phyloP scores from a whole-genome alignment of 768 basidiomycete species.

The Mycena vulgaris region DNA sequence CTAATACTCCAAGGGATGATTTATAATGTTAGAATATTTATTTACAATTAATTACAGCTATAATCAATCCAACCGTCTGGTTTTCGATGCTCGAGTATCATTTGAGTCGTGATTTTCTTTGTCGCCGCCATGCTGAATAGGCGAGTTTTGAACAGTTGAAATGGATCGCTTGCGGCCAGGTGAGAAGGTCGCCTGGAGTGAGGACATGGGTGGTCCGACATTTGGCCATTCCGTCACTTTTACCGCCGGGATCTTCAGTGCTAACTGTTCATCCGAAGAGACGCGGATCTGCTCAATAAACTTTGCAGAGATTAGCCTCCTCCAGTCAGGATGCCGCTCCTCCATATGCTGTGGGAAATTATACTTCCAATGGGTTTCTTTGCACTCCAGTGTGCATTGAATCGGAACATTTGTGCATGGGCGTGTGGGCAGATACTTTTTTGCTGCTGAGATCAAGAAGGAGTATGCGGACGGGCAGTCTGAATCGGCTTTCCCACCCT shows the following conservation, averaged over 20 bases:
- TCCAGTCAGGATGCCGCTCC: constrained; percentile 5
- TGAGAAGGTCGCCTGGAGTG: neutral
- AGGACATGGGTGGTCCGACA: neutral
- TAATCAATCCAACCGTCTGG: too few relatives aligned
- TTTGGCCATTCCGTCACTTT: neutral
- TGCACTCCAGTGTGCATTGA: neutral
- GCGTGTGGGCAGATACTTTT: neutral
- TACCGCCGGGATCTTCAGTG: neutral
- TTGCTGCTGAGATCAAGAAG: neutral
- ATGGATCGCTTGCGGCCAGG: neutral
- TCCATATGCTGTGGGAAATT: neutral
- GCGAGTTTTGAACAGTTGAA: neutral
- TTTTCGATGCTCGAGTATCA: neutral
- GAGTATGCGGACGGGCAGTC: constrained; percentile 1
- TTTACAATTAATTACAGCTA: too few relatives aligned
- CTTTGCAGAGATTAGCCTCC: neutral
- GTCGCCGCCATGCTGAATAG: neutral
- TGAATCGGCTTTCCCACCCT: constrained; percentile 5
- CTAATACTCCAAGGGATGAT: too few relatives aligned
- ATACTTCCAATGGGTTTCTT: constrained; percentile 13
- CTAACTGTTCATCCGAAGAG: neutral
- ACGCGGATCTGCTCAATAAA: neutral
- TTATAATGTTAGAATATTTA: too few relatives aligned
- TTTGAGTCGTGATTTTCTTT: neutral
- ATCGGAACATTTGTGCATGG: constrained; percentile 15